Evolutionary conservation across 2,329 filamentous ascomycete species (phyloP).

Genomic region (Huntiella omanensis): DNA sequence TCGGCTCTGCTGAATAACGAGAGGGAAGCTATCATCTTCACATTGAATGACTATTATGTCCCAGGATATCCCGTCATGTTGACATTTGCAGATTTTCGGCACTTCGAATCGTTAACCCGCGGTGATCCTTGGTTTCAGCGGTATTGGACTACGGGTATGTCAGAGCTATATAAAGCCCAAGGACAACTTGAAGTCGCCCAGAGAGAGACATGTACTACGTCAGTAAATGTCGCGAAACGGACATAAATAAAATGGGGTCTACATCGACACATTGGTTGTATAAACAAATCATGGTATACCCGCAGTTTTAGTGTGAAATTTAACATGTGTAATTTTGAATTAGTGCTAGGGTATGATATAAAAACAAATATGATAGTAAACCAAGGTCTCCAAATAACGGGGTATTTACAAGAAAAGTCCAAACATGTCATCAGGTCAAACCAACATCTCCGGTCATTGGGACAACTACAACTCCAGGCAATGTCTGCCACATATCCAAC

Average conservation of each 20-base stretch:
- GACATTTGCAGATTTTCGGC: background rate
- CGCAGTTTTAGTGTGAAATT: background rate
- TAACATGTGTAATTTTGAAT: background rate
- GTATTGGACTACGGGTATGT: background rate
- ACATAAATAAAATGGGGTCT: no score
- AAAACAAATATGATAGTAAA: background rate
- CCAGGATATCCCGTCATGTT: background rate
- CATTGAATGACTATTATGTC: background rate
- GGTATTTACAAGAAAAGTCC: background rate
- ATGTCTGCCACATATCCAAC: no score
- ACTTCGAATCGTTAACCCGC: background rate
- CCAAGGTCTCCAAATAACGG: background rate
- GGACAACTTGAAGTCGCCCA: background rate
- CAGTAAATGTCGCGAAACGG: no score
- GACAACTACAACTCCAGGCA: no score
- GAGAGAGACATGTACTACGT: background rate
- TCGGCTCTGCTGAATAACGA: background rate
- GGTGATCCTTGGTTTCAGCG: background rate
- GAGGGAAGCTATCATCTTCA: background rate
- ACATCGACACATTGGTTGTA: no score
- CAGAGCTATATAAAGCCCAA: background rate
- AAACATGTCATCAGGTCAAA: no score
- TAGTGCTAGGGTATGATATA: constrained; percentile 1
- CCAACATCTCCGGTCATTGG: no score
- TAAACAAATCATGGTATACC: background rate